These are phyloP conservation scores for Arthrobotrys iridis DNA, from an alignment of 2,329 filamentous ascomycete genomes.

Conservation along the genomic window DNA sequence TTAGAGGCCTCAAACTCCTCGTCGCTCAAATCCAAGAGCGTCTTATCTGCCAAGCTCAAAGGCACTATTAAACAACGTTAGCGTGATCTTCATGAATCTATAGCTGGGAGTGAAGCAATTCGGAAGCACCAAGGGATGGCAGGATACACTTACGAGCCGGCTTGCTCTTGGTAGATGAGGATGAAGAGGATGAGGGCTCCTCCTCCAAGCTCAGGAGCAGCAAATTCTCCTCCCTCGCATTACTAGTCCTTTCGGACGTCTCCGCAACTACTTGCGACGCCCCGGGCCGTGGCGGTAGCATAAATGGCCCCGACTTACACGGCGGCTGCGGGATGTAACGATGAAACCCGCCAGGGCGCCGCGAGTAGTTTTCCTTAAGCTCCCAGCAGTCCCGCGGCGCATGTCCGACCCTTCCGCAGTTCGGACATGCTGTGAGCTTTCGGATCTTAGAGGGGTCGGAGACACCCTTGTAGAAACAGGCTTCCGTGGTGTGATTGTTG, in stretches of 20 bases:
- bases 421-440: slow-evolving; percentile 19
- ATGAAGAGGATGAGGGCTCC: neutral
- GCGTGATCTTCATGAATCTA: neutral
- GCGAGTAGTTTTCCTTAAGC: slow-evolving; percentile 14
- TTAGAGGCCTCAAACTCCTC: slow-evolving; percentile 1
- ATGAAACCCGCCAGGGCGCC: slow-evolving; percentile 2
- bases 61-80: neutral
- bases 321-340: neutral
- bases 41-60: neutral
- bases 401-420: slow-evolving; percentile 20
- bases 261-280: neutral
- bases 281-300: neutral
- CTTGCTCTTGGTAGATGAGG: slow-evolving; percentile 1
- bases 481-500: slow-evolving; percentile 23
- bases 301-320: neutral
- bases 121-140: no score
- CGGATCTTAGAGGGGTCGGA: slow-evolving; percentile 16
- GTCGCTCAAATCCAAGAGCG: slow-evolving; percentile 23
- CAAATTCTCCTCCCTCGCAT: neutral
- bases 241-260: neutral
- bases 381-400: slow-evolving; percentile 21
- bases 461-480: slow-evolving; percentile 35
- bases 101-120: no score
- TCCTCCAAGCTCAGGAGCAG: slow-evolving; percentile 9
- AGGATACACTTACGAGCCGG: slow-evolving; percentile 1